phyloP scores from a whole-genome alignment of 139 green algal species.

The Chlamydomonas schloesseri region DNA sequence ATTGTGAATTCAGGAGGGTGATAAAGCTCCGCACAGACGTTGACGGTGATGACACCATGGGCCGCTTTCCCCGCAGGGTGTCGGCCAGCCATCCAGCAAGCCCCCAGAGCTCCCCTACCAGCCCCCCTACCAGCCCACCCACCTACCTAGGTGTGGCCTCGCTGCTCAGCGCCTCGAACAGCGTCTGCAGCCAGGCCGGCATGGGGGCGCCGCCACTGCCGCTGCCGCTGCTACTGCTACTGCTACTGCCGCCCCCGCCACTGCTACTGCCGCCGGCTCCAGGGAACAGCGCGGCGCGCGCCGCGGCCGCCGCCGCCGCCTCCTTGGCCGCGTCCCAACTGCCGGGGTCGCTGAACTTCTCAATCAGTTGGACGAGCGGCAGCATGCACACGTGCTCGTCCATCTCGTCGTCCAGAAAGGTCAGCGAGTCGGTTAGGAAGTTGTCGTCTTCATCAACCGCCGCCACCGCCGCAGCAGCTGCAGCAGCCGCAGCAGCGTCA shows the following conservation, averaged over 20 bases:
- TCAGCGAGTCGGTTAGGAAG: conserved; percentile 3
- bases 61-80: no score
- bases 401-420: conserved; percentile 31
- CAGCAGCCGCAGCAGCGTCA: not conserved
- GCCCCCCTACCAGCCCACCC: not conserved
- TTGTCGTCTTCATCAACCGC: not conserved
- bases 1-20: no score
- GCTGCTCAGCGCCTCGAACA: conserved; percentile 1
- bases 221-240: not conserved
- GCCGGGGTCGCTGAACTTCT: conserved; percentile 10
- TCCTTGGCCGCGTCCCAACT: conserved; percentile 2
- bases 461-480: not conserved
- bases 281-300: not conserved
- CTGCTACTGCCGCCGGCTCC: not conserved
- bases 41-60: no score
- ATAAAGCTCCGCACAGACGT: no score
- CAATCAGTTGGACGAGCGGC: conserved; percentile 30
- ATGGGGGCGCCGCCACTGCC: not conserved
- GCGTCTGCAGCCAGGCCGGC: not conserved
- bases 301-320: not conserved
- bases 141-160: not conserved
- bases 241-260: no score
- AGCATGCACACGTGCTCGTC: conserved; percentile 36
- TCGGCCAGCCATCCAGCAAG: no score
- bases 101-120: no score